Conservation (phyloP, 345 rosid species). For the Citrus unshiu region DNA sequence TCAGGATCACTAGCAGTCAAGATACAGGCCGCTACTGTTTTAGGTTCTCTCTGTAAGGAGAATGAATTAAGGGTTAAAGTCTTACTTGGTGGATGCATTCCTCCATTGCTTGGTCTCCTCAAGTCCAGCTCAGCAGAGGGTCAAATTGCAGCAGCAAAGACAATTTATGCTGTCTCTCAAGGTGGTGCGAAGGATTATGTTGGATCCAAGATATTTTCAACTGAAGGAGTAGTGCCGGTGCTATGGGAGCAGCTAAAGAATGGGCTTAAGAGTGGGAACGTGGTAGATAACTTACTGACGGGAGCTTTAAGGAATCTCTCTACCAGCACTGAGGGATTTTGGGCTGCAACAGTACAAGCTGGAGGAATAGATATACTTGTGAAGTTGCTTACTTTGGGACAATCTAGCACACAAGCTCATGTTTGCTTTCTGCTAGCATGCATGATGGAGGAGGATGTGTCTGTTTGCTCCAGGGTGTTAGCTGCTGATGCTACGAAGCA, state of each 20-base stretch:
- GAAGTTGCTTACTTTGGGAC: constrained; percentile 81
- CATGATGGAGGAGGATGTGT: constrained; percentile 94
- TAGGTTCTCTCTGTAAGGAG: constrained; percentile 98
- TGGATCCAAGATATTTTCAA: constrained; percentile 97
- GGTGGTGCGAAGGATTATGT: constrained; percentile 95
- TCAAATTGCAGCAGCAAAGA: constrained; percentile 96
- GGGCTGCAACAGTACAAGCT: constrained; percentile 86
- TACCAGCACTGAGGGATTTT: constrained; percentile 93
- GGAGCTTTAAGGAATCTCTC: constrained; percentile 93
- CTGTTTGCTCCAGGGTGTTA: constrained; percentile 81
- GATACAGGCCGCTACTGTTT: constrained; percentile 92
- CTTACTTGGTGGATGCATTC: constrained; percentile 98
- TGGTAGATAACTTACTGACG: constrained; percentile 85
- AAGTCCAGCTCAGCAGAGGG: constrained; percentile 94
- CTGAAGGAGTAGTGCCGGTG: constrained; percentile 98
- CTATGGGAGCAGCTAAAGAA: constrained; percentile 81
- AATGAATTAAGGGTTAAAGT: constrained; percentile 97
- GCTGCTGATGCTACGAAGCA: constrained; percentile 90
- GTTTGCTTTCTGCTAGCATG: constrained; percentile 96
- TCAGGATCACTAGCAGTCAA: constrained; percentile 92
- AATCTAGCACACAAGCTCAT: constrained; percentile 82
- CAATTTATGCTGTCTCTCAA: constrained; percentile 95
- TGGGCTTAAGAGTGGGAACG: constrained; percentile 73
- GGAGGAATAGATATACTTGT: constrained; percentile 98
- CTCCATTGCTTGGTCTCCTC: constrained; percentile 98